These are phyloP conservation scores for Boletus sp. DNA, from an alignment of 768 basidiomycete genomes.

Conservation along the genomic window DNA sequence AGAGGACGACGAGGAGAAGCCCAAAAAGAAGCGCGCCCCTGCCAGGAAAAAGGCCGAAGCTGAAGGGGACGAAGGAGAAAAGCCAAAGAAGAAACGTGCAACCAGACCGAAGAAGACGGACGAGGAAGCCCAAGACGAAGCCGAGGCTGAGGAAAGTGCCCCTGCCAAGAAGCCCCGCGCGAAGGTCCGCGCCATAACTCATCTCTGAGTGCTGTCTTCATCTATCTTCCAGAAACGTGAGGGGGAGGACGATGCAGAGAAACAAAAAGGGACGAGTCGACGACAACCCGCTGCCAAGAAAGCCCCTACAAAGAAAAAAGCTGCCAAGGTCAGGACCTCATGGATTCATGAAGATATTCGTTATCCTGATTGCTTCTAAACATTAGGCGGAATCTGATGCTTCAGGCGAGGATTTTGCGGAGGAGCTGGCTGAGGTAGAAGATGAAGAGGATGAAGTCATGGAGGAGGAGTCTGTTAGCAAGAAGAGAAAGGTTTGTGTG, in stretches of 20 bases:
- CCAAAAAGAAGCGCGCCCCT: constrained; percentile 48
- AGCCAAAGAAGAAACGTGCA: constrained; percentile 36
- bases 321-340: constrained; percentile 33
- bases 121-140: constrained; percentile 36
- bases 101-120: constrained; percentile 33
- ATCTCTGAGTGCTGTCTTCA: constrained; percentile 13
- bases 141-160: constrained; percentile 32
- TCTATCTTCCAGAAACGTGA: constrained; percentile 28
- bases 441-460: constrained; percentile 46
- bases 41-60: constrained; percentile 36
- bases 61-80: constrained; percentile 36
- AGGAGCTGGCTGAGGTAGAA: constrained; percentile 44
- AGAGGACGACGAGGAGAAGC: constrained; percentile 52
- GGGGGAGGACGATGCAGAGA: constrained; percentile 36
- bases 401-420: constrained; percentile 48
- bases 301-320: constrained; percentile 45
- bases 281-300: constrained; percentile 48
- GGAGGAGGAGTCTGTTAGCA: constrained; percentile 39
- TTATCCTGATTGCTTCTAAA: background rate
- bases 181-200: constrained; percentile 31
- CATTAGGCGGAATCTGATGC: constrained; percentile 36
- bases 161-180: constrained; percentile 35
- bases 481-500: constrained; percentile 68
- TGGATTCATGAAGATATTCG: background rate
- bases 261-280: constrained; percentile 49